Base-by-base conservation (phyloP, 495 filamentous ascomycete genomes). In the Cudoniella acicularis region DNA sequence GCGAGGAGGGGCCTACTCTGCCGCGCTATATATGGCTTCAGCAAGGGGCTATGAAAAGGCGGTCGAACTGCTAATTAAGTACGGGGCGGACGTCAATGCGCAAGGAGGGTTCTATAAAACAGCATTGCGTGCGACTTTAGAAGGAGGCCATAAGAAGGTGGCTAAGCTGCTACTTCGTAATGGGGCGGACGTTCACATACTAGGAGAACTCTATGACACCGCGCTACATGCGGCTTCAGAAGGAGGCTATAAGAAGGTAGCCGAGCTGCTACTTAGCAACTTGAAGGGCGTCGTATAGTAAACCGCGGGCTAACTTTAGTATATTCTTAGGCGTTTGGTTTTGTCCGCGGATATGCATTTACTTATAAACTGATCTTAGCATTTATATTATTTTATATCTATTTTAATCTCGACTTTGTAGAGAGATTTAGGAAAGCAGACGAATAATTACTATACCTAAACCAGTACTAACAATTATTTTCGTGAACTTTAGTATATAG, bases 1-100 rank as follows among this genome's bases (percentile, higher is more conserved):
- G 56, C 30, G 18, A 46, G 25, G 10, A 43, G 23, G 52, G 52
- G 8, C n/a, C n/a, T n/a, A n/a, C n/a, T n/a, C 49, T 24, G n/a
- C n/a, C n/a, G 54, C 63, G 50, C 48, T 66, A 25, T 66, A 66
- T 57, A 63, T 63, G 25, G 64, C 62, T 16, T 54, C 62, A 18
- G 36, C 54, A 27, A 16, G 43, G 46, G 62, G 58, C 36, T 41
- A 60, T 16, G 18, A n/a, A 30, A 47, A 2, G 2, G 36, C 54
- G 13, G 54, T 56, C 52, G 48, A 64, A 30, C 26, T 22, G n/a
- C 57, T 67, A 42, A 42, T 67, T 6, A 17, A 23, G 9, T n/a
- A 56, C 6, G 42, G 16, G 6, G 42, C 42, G 9, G 40, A 46
- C 23, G 22, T 47, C 2, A 47, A 56, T 45, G 9, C 20, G 1